Evolutionary conservation across 345 rosid species (phyloP), one percentile per base, ranked within the genome.

Genomic region (Passiflora organensis): DNA sequence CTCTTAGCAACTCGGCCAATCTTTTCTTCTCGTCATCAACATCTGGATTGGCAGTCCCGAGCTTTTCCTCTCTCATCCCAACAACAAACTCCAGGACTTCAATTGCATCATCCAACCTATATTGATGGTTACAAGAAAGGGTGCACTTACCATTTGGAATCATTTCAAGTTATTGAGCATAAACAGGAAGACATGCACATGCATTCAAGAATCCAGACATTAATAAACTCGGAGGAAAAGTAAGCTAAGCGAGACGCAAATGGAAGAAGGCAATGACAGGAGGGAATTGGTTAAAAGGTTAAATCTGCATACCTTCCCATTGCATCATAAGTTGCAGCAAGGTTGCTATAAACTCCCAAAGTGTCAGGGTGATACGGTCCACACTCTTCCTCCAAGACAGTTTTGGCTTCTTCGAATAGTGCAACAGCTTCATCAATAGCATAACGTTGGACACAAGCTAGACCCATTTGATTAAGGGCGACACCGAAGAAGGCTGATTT

Each of bases 281-380:
- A 14, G 51, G 39, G 44, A 39, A 55, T 9, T 14, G 11, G 34
- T 1, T 20, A 21, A 55, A 13, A 16, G 11, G 34, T 1, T 20
- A 21, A 18, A 5, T 39, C 37, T 22, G 48, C 53, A 23, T 18
- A 93, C 99, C 99, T 93, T 53, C 99, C 99, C 91, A 93, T 83
- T 21, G 99, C 99, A 66, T 93, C 99, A 64, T 89, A 93, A 13
- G 95, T 89, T 25, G 95, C 97, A 8, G 99, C 97, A 10, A 93
- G 87, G 48, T 93, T 93, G 79, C 95, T 86, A 64, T 83, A 89
- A 1, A 86, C 96, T 12, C 85, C 96, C 41, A 89, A 78, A 2
- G 99, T 93, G 53, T 93, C 96, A 0, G 91, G 85, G 76, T 93
- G 99, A 70, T 80, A 80, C 13, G 95, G 89, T 44, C 99, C 97